Evolutionary conservation across 306 rosid genomes (phyloP).

Genomic region (Cicer judaicum): DNA sequence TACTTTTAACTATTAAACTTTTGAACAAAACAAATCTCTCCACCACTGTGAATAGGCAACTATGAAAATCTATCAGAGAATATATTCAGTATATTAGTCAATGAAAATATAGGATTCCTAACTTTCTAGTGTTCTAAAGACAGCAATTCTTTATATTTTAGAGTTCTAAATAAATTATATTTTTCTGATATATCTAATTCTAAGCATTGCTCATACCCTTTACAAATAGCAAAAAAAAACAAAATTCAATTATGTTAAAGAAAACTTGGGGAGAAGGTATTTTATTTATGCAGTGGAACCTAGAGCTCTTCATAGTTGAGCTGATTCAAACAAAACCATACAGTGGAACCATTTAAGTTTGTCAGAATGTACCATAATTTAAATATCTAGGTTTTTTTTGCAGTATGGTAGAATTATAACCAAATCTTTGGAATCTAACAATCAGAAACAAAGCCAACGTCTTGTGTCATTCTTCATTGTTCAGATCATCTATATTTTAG

Average conservation of each 20-base stretch:
- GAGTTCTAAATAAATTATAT: constrained; percentile 17
- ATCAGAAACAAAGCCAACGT: constrained; percentile 1
- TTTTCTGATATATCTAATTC: constrained; percentile 13
- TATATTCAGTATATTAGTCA: constrained; percentile 23
- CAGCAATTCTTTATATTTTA: background rate
- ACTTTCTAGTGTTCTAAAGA: constrained; percentile 21
- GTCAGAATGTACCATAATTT: constrained; percentile 21
- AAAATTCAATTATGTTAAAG: constrained; percentile 14
- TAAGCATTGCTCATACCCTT: constrained; percentile 16
- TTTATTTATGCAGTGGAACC: constrained; percentile 23
- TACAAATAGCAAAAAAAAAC: constrained; percentile 14
- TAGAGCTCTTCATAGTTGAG: constrained; percentile 27
- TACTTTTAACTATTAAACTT: constrained; percentile 28
- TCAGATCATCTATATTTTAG: background rate
- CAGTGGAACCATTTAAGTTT: constrained; percentile 4
- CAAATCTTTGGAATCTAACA: constrained; percentile 39
- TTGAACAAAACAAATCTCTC: constrained; percentile 9
- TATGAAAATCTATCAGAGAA: constrained; percentile 20
- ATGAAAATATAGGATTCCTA: constrained; percentile 32
- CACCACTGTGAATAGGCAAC: constrained; percentile 7
- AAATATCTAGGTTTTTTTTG: constrained; percentile 6
- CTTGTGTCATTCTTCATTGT: background rate
- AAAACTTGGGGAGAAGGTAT: constrained; percentile 21
- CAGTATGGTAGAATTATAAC: constrained; percentile 10
- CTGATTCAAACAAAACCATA: background rate